These are phyloP conservation scores for Cystofilobasidium macerans DNA, from an alignment of 768 basidiomycete species.

Conservation along the genomic window DNA sequence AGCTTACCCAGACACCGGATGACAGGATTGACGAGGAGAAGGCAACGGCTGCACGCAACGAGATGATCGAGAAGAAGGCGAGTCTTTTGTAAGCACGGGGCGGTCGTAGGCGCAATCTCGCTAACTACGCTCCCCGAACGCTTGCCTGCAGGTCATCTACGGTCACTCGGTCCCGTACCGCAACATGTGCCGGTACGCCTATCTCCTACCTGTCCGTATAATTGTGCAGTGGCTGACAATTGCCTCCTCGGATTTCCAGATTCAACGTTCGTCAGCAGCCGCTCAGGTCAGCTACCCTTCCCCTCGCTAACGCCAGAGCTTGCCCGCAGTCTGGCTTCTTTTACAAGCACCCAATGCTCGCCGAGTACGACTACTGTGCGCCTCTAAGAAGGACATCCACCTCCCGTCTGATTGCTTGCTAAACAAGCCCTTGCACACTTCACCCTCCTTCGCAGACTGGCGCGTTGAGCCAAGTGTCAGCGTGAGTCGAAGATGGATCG, in stretches of 20 bases:
- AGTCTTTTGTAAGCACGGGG: not conserved
- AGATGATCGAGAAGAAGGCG: constrained; percentile 53
- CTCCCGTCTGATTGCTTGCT: no score
- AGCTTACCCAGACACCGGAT: not conserved
- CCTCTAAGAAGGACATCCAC: no score
- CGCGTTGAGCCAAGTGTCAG: constrained; percentile 51
- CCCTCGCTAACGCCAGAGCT: not conserved
- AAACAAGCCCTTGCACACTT: constrained; percentile 38
- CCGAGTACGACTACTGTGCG: constrained; percentile 78
- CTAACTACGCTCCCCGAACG: not conserved
- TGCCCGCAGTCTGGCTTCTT: constrained; percentile 51
- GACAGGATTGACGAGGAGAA: constrained; percentile 58
- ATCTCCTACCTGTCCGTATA: no score
- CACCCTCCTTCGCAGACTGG: not conserved
- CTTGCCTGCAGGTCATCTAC: constrained; percentile 35
- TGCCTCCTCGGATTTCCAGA: constrained; percentile 3
- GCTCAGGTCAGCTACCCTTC: not conserved
- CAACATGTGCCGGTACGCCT: constrained; percentile 72
- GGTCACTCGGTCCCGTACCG: constrained; percentile 47
- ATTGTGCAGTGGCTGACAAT: constrained; percentile 59
- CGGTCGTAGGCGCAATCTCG: no score
- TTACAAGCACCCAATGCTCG: constrained; percentile 64
- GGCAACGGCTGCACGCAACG: constrained; percentile 49
- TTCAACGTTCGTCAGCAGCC: no score
- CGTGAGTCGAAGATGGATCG: no score